Percentiles rank a stretch among this genome's conserved stretches.
Evolutionary conservation across 495 filamentous ascomycete species (phyloP).

Genomic region (Poronia punctata): DNA sequence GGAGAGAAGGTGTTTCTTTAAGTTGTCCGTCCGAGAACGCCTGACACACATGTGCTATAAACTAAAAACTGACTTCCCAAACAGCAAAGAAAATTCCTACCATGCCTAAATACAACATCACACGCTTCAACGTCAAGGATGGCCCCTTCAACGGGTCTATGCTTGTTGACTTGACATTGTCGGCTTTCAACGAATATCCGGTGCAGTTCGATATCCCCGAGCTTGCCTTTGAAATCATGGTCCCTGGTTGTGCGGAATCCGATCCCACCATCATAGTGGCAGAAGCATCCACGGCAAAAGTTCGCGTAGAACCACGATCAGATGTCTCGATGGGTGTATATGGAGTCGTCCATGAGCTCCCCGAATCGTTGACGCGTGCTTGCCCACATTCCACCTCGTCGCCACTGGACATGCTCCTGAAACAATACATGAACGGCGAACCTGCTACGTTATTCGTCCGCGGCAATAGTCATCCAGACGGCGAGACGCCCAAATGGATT

Average conservation of each 20-base stretch:
- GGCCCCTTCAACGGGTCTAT: constrained; percentile 56
- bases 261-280: constrained; percentile 60
- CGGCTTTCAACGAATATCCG: constrained; percentile 65
- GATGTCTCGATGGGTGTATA: constrained; percentile 60
- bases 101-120: constrained; percentile 72
- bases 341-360: constrained; percentile 62
- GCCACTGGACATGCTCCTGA: constrained; percentile 77
- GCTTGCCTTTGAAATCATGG: constrained; percentile 74
- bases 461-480: constrained; percentile 59
- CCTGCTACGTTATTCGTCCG: constrained; percentile 72
- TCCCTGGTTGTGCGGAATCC: constrained; percentile 69
- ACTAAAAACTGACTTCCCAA: constrained; percentile 20
- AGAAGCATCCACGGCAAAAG: constrained; percentile 57
- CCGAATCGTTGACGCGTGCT: constrained; percentile 56
- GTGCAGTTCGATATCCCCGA: constrained; percentile 65
- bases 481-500: constrained; percentile 71
- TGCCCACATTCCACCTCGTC: constrained; percentile 73
- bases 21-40: constrained; percentile 4
- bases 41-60: constrained; percentile 1
- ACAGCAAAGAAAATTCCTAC: constrained; percentile 60
- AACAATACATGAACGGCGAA: constrained; percentile 71
- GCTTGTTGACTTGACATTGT: constrained; percentile 66
- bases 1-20: constrained; percentile 41
- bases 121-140: constrained; percentile 68
- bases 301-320: constrained; percentile 57